phyloP scores from a whole-genome alignment of 1,284 basidiomycete genomes.

The Apiotrichum domesticum region DNA sequence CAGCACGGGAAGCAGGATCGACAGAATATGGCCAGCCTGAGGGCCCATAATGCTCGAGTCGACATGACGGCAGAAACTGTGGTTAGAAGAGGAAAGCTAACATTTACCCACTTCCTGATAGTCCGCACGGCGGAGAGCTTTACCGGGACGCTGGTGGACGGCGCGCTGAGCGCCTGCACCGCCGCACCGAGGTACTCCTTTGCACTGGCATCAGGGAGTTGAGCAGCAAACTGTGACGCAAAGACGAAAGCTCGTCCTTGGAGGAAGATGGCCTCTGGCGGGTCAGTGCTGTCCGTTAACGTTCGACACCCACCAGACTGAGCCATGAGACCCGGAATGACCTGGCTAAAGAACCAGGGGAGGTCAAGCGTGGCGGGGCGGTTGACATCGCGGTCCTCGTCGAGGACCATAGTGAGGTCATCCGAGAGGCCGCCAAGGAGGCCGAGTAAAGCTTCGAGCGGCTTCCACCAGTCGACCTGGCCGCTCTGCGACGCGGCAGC shows the following conservation, averaged over 20 bases:
- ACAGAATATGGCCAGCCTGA: constrained; percentile 68
- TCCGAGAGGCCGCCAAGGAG: constrained; percentile 79
- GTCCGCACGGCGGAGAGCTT: constrained; percentile 92
- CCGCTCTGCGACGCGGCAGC: constrained; percentile 29
- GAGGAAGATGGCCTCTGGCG: constrained; percentile 72
- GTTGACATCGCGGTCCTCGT: constrained; percentile 61
- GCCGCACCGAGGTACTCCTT: constrained; percentile 82
- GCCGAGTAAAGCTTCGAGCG: constrained; percentile 75
- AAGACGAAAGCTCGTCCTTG: constrained; percentile 94
- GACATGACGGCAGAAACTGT: constrained; percentile 52
- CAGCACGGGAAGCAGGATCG: constrained; percentile 77
- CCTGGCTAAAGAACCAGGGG: constrained; percentile 63
- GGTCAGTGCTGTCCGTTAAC: no score
- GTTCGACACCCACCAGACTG: constrained; percentile 24
- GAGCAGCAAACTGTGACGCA: constrained; percentile 76
- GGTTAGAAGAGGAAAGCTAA: neutral
- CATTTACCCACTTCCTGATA: constrained; percentile 65
- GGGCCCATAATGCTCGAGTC: constrained; percentile 54
- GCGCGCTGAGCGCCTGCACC: constrained; percentile 71
- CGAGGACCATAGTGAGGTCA: constrained; percentile 65
- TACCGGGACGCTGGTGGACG: constrained; percentile 67
- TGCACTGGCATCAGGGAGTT: constrained; percentile 64
- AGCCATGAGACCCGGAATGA: constrained; percentile 68
- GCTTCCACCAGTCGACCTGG: constrained; percentile 61
- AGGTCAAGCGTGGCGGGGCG: constrained; percentile 66